Evolutionary conservation across 2,329 filamentous ascomycete species (phyloP).

Genomic region (Didymella keratinophila): DNA sequence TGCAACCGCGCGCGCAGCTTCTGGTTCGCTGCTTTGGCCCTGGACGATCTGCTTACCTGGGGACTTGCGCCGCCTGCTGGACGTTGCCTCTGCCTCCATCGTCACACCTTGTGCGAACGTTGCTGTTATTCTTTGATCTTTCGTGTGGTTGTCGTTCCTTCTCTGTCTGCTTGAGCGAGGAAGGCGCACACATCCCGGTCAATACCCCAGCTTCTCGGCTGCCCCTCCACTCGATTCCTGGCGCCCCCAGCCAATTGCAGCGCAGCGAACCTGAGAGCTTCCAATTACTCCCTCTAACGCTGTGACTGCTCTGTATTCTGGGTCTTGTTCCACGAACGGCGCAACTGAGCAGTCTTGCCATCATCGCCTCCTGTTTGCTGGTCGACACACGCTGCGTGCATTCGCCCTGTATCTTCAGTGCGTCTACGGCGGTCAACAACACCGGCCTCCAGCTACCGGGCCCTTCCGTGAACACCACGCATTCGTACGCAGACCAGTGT

Average conservation of each 20-base stretch:
- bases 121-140: slow-evolving; percentile 8
- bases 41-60: slow-evolving; percentile 27
- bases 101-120: slow-evolving; percentile 16
- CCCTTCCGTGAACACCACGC: slow-evolving; percentile 26
- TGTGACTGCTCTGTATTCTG: slow-evolving; percentile 33
- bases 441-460: slow-evolving; percentile 24
- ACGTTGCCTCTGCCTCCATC: slow-evolving; percentile 21
- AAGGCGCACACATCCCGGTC: slow-evolving; percentile 16
- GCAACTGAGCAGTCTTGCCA: slow-evolving; percentile 24
- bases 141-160: slow-evolving; percentile 1
- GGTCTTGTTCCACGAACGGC: slow-evolving; percentile 31
- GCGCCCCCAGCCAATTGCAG: slow-evolving; percentile 37
- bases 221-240: slow-evolving; percentile 25
- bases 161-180: slow-evolving; percentile 3
- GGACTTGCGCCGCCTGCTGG: slow-evolving; percentile 26
- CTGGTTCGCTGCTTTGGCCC: slow-evolving; percentile 37
- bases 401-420: slow-evolving; percentile 18
- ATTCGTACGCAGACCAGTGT: slow-evolving; percentile 22
- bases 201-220: slow-evolving; percentile 24
- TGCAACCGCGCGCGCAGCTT: slow-evolving; percentile 35
- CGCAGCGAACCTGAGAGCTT: slow-evolving; percentile 23
- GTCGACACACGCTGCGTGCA: slow-evolving; percentile 7
- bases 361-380: slow-evolving; percentile 14
- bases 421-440: slow-evolving; percentile 15
- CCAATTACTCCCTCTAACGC: slow-evolving; percentile 40